Evolutionary conservation across 805 yeast genomes (phyloP), one percentile per base, ranked within the genome.

Genomic region (Barnettozyma pratensis): DNA sequence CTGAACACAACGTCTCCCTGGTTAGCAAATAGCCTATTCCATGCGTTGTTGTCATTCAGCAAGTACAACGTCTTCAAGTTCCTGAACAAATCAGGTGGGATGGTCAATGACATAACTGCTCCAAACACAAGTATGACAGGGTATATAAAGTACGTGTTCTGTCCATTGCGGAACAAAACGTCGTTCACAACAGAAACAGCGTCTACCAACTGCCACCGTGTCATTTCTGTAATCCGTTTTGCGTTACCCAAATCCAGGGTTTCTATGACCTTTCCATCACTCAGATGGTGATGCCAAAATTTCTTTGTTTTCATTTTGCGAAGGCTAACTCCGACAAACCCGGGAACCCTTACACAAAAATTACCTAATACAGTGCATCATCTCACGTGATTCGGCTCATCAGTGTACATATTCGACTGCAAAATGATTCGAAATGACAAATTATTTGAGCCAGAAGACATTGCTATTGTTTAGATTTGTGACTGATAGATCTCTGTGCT

Each of bases 1-100:
- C 49, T 48, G 41, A 47, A 56, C 7, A 56, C 26, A 2, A 39
- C 27, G 39, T 51, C 51, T 1, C 59, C 57, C 39, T 56, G 46
- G 8, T 55, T 47, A 2, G 55, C 60, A 46, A 57, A 57, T 6
- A 57, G 3, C 7, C 37, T 11, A 42, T 59, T 57, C 35, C 55
- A 37, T 4, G 48, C 6, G 35, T 52, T 56, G 4, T 35, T n/a
- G 8, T 55, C 53, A 6, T 52, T 43, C 38, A 57, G 41, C 7
- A 48, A 7, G 12, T 39, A 39, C 19, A 47, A 37, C 12, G 50
- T 47, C 38, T 47, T 47, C 35, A 47, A 34, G 30, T 47, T 47
- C 7, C 37, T 26, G 43, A 47, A 44, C 19, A 47, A 37, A 11
- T 47, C 50, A 11, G 34, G 44, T 5, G 50, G 50, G 4, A 47